Evolutionary conservation across 2,329 filamentous ascomycete genomes (phyloP), one percentile per base, ranked within the genome.

Genomic region (Colletotrichum sp.): DNA sequence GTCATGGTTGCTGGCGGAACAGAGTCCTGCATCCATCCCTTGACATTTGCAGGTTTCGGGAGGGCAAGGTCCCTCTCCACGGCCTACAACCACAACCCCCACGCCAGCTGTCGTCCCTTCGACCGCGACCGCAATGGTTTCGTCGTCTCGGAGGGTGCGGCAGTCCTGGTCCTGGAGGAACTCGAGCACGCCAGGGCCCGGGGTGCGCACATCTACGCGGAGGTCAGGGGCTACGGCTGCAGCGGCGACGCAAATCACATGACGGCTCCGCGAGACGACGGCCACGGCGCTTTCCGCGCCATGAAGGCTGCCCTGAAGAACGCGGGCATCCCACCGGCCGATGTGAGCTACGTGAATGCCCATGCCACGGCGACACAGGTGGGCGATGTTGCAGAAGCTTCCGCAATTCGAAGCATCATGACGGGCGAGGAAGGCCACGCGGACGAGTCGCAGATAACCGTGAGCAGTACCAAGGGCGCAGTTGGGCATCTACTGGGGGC

Each of bases 1-100:
- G 94, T 99, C 71, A 99, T 99, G 96, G 87, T 99, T 10, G 96
- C 97, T n/a, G 97, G 97, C 57, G 96, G 96, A 32, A 92, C 96
- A 10, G 97, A 99, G 85, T 96, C 96, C 1, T 99, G 97, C 83
- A 96, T 99, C 72, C 96, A 99, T 82, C 97, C 97, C 12, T 89
- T 99, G 59, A 95, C 96, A 3, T 94, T 99, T 79, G 95, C 96
- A 8, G 97, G 96, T 8, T 99, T 99, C 81, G 94, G 95, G 28
- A 91, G 96, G 77, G 95, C 96, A 2, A 92, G 96, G 75, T 98
- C 96, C 68, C 87, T 99, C 44, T 93, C 95, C 8, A 98, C 95
- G 0, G 90, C 89, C 5, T 98, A 92, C 86, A 98, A 98, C 81
- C 87, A 94, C 76, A 84, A 89, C 12, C 96, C 96, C 0, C 79